Base-by-base conservation (phyloP, 2,329 filamentous ascomycete species). In the Chalaropsis ovoidea region DNA sequence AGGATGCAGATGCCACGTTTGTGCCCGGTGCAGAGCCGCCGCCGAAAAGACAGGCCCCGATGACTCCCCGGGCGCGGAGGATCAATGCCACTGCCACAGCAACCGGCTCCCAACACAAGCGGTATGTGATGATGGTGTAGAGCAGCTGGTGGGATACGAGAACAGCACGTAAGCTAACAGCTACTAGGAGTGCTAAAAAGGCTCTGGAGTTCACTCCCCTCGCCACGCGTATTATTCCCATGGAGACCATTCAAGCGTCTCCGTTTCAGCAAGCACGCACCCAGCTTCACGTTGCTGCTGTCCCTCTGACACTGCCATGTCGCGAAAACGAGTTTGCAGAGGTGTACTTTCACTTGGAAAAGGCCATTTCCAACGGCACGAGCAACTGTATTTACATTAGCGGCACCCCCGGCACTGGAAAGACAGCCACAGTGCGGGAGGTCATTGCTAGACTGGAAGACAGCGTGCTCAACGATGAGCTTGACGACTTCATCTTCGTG, bases 351-450 rank as follows among this genome's bases (percentile, higher is more conserved):
- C 90, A 97, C 74, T 85, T 99, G 42, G 92, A 96, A 73, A 88
- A 90, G 7, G 94, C 95, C 63, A 99, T 99, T 72, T 88, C 88
- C 15, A 93, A 96, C 70, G 94, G 93, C 19, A 89, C 88, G 1
- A 95, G 95, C 15, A 89, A 93, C 39, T 99, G 95, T 74, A 97
- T 99, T 72, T 99, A 99, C 76, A 99, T 99, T 67, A 97, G 94
- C 0, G 94, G 94, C n/a, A 97, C 93, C 0, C 94, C 95, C 0
- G 94, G 95, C 7, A 99, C 94, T 0, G 94, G 94, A 39, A 99
- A 99, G 75, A 99, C 94, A 0, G 94, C 94, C 13, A 99, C 95
- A 0, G 94, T 99, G 10, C 88, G 94, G 61, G 94, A 99, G 75
- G 94, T 97, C 0, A 88, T 99, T 17, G 85, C 88, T 4, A 88